Conservation (phyloP, 495 filamentous ascomycete species). For the Aspergillus saccharolyticus region DNA sequence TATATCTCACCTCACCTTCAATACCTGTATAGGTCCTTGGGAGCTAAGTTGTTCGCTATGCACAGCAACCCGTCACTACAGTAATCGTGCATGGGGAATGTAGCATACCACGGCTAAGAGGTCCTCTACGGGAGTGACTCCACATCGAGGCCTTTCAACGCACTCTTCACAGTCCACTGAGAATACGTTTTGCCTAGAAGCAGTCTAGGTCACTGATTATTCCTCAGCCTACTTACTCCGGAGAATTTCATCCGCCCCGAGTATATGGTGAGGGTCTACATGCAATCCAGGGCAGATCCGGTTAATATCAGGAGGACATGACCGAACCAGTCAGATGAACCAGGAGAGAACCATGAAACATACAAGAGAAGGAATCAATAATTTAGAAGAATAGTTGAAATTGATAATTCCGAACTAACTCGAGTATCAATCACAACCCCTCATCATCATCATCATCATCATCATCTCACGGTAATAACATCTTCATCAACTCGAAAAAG, state of each 20-base stretch:
- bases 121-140: background rate
- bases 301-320: too few relatives aligned
- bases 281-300: too few relatives aligned
- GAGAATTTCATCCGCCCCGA: too few relatives aligned
- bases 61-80: constrained; percentile 22
- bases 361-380: too few relatives aligned
- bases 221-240: background rate
- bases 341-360: too few relatives aligned
- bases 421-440: background rate
- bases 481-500: background rate
- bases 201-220: background rate
- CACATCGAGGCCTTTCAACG: background rate
- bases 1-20: too few relatives aligned
- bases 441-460: background rate
- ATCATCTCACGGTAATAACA: background rate
- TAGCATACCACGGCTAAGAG: constrained; percentile 1
- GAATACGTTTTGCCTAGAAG: background rate
- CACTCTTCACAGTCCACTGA: background rate
- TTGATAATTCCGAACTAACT: too few relatives aligned
- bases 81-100: constrained; percentile 26
- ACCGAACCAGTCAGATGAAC: too few relatives aligned
- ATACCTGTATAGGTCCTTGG: too few relatives aligned
- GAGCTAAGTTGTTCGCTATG: background rate
- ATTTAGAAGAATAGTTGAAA: too few relatives aligned
- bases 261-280: too few relatives aligned